These are phyloP conservation scores for Xylariaceae sp. DNA, from an alignment of 2,329 filamentous ascomycete species.

Conservation along the genomic window DNA sequence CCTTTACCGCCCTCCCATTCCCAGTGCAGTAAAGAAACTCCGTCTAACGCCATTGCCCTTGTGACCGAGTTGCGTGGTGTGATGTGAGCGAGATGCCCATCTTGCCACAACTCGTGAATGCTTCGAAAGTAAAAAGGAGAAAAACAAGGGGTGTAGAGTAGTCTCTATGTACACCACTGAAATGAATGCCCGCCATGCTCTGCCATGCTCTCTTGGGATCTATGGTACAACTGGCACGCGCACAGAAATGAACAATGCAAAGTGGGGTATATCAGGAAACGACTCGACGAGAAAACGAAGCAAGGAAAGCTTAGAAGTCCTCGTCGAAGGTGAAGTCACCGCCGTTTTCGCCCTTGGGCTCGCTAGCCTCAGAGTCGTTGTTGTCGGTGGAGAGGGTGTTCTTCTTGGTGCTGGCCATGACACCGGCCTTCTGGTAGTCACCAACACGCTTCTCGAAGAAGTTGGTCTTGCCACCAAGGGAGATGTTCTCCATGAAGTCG, in stretches of 20 bases:
- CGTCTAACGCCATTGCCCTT: too few relatives aligned
- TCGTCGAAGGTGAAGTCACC: conserved; percentile 93
- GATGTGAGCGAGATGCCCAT: too few relatives aligned
- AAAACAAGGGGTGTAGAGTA: neutral
- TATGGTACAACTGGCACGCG: too few relatives aligned
- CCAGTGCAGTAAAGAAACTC: too few relatives aligned
- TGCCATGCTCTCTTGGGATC: too few relatives aligned
- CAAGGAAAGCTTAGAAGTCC: conserved; percentile 68
- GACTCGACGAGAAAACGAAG: conserved; percentile 2
- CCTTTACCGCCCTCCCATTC: too few relatives aligned
- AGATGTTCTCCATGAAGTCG: conserved; percentile 99
- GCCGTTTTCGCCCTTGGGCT: conserved; percentile 53
- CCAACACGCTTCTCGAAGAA: conserved; percentile 99
- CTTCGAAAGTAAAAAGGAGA: too few relatives aligned
- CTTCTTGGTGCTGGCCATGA: conserved; percentile 88
- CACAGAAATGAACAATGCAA: neutral
- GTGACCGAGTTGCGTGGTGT: too few relatives aligned
- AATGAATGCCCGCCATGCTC: too few relatives aligned
- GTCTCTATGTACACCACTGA: too few relatives aligned
- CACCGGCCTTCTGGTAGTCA: conserved; percentile 99
- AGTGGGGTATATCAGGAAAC: conserved; percentile 13
- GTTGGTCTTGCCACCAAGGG: conserved; percentile 97
- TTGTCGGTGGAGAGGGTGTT: conserved; percentile 36
- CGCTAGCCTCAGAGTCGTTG: conserved; percentile 39
- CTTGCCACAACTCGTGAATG: too few relatives aligned